Conservation (phyloP, 1,284 basidiomycete genomes). For the Leccinum solheimii region DNA sequence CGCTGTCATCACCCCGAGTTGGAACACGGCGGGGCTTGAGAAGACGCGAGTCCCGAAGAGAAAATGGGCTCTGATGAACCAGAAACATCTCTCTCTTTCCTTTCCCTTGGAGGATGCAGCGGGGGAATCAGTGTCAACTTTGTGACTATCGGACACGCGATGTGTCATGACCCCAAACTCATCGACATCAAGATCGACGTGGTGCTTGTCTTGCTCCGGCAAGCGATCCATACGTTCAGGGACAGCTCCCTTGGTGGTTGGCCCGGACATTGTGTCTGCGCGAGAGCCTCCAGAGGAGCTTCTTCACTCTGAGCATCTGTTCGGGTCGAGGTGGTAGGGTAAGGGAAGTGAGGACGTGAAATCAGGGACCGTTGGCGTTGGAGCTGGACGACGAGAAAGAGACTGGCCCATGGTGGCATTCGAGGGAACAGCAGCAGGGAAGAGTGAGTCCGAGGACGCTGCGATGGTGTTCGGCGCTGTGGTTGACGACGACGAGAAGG, state of each 20-base stretch:
- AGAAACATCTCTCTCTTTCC: conserved; percentile 25
- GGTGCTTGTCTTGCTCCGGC: conserved; percentile 29
- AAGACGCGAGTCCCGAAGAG: conserved; percentile 46
- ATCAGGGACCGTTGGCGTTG: conserved; percentile 19
- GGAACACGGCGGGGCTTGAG: conserved; percentile 20
- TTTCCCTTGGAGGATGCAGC: conserved; percentile 32
- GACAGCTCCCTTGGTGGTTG: conserved; percentile 7
- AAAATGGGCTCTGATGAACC: conserved; percentile 61
- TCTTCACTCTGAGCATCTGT: conserved; percentile 30
- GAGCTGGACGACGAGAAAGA: conserved; percentile 23
- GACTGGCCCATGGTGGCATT: conserved; percentile 20
- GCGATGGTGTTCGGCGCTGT: too few relatives aligned
- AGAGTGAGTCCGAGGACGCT: too few relatives aligned
- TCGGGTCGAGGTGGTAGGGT: conserved; percentile 23
- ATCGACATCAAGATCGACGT: conserved; percentile 32
- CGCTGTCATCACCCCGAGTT: background rate
- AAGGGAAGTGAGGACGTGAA: conserved; percentile 22
- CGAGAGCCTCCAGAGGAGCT: conserved; percentile 44
- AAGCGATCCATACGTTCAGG: conserved; percentile 12
- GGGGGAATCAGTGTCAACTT: conserved; percentile 17
- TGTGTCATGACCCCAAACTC: conserved; percentile 34
- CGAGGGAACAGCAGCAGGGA: too few relatives aligned
- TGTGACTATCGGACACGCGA: conserved; percentile 32
- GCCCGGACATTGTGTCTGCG: conserved; percentile 19
- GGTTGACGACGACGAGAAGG: too few relatives aligned